Conservation (phyloP, 352 stramenopile species). For the Thalassiosira hispida region DNA sequence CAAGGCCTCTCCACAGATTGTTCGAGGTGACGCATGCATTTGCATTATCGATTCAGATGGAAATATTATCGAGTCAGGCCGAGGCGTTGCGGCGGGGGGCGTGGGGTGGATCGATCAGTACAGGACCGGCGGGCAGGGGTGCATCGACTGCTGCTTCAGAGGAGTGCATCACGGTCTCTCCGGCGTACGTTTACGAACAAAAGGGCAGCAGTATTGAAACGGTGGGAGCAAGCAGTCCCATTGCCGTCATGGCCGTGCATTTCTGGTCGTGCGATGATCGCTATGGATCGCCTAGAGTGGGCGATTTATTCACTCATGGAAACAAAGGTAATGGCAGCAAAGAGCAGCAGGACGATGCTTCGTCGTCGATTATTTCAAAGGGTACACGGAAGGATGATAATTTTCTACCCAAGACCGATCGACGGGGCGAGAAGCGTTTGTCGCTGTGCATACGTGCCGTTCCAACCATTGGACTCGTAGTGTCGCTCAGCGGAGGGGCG, state of each 20-base stretch:
- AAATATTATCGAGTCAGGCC: slow-evolving; percentile 82
- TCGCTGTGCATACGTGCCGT: slow-evolving; percentile 75
- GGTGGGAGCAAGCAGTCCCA: not conserved
- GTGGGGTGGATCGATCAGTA: slow-evolving; percentile 51
- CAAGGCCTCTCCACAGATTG: slow-evolving; percentile 66
- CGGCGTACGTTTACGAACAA: slow-evolving; percentile 71
- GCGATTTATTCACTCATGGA: slow-evolving; percentile 25
- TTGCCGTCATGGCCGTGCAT: slow-evolving; percentile 66
- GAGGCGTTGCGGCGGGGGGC: slow-evolving; percentile 66
- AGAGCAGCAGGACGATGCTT: slow-evolving; percentile 19
- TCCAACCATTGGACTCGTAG: slow-evolving; percentile 62
- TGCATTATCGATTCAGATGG: slow-evolving; percentile 74
- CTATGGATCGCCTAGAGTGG: slow-evolving; percentile 72
- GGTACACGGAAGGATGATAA: slow-evolving; percentile 43
- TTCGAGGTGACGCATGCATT: slow-evolving; percentile 83
- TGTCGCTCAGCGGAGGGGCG: slow-evolving; percentile 72
- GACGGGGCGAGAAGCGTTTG: slow-evolving; percentile 60
- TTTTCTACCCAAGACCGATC: slow-evolving; percentile 49
- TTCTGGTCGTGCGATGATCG: slow-evolving; percentile 84
- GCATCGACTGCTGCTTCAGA: slow-evolving; percentile 1
- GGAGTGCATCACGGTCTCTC: slow-evolving; percentile 62
- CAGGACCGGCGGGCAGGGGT: not conserved
- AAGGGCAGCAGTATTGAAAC: not conserved
- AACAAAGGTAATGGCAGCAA: not conserved
- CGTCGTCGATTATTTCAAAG: slow-evolving; percentile 18